Evolutionary conservation across 2,329 filamentous ascomycete genomes (phyloP).

Genomic region (Beauveria pseudobassiana): DNA sequence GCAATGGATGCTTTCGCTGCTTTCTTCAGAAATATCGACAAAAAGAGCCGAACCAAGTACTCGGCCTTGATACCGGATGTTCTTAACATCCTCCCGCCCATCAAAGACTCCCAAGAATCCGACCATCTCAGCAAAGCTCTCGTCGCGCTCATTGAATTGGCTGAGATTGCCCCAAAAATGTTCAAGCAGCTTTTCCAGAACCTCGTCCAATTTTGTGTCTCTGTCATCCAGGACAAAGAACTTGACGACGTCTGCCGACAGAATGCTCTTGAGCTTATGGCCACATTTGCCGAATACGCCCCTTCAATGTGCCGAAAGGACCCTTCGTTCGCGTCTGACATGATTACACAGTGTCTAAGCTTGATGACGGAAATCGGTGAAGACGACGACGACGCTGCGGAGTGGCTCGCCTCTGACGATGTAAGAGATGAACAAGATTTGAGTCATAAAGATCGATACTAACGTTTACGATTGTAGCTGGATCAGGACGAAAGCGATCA

Average conservation of each 20-base stretch:
- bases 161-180: constrained; percentile 93
- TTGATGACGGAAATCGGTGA: constrained; percentile 95
- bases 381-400: constrained; percentile 88
- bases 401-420: constrained; percentile 92
- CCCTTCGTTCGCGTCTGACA: constrained; percentile 81
- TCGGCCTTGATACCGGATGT: constrained; percentile 81
- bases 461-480: constrained; percentile 45
- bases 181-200: constrained; percentile 93
- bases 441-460: background rate
- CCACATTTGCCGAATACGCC: constrained; percentile 92
- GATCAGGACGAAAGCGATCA: constrained; percentile 94
- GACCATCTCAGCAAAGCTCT: constrained; percentile 88
- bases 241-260: constrained; percentile 83
- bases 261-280: constrained; percentile 94
- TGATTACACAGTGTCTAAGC: constrained; percentile 97
- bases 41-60: constrained; percentile 85
- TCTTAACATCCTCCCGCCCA: constrained; percentile 85
- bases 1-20: constrained; percentile 96
- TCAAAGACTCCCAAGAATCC: constrained; percentile 86
- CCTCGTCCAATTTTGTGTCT: constrained; percentile 85
- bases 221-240: constrained; percentile 93
- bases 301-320: constrained; percentile 95
- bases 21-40: constrained; percentile 86
- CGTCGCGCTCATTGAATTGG: constrained; percentile 85
- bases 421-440: constrained; percentile 38